Evolutionary conservation across 139 green algal genomes (phyloP).

Genomic region (Chlamydomonas applanata): DNA sequence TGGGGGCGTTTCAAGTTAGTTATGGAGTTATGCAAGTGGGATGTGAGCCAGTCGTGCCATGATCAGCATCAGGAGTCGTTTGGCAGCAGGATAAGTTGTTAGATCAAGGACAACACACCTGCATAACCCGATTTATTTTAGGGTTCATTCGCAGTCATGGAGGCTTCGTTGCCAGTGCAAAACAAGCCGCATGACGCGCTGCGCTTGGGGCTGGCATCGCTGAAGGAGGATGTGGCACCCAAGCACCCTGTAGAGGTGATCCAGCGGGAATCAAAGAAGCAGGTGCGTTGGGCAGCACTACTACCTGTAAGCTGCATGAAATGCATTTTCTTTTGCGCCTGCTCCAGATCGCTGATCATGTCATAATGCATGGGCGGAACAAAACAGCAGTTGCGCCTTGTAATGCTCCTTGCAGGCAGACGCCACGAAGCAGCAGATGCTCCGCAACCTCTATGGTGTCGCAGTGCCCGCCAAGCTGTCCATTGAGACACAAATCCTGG

Average conservation of each 20-base stretch:
- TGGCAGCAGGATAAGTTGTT: too few relatives aligned
- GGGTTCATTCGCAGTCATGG: not conserved
- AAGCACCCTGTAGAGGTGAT: slow-evolving; percentile 75
- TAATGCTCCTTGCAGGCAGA: not conserved
- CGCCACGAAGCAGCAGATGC: slow-evolving; percentile 47
- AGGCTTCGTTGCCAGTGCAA: slow-evolving; percentile 53
- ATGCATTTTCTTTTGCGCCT: not conserved
- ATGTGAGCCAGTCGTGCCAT: too few relatives aligned
- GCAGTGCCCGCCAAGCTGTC: slow-evolving; percentile 66
- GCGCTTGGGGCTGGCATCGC: slow-evolving; percentile 59
- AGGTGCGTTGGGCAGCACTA: not conserved
- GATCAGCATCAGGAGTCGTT: too few relatives aligned
- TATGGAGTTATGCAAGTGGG: too few relatives aligned
- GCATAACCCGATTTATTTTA: too few relatives aligned
- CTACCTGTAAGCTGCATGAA: too few relatives aligned
- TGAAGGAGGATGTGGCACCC: slow-evolving; percentile 65
- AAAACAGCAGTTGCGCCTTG: too few relatives aligned
- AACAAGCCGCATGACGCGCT: slow-evolving; percentile 61
- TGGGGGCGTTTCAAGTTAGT: too few relatives aligned
- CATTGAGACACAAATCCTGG: slow-evolving; percentile 82
- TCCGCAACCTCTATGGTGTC: slow-evolving; percentile 73
- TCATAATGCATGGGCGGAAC: not conserved
- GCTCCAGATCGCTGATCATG: not conserved
- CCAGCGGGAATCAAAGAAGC: slow-evolving; percentile 38
- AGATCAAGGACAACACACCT: too few relatives aligned